Evolutionary conservation across 2,329 filamentous ascomycete species (phyloP), one percentile per base, ranked within the genome.

Genomic region (Akanthomyces muscarius): DNA sequence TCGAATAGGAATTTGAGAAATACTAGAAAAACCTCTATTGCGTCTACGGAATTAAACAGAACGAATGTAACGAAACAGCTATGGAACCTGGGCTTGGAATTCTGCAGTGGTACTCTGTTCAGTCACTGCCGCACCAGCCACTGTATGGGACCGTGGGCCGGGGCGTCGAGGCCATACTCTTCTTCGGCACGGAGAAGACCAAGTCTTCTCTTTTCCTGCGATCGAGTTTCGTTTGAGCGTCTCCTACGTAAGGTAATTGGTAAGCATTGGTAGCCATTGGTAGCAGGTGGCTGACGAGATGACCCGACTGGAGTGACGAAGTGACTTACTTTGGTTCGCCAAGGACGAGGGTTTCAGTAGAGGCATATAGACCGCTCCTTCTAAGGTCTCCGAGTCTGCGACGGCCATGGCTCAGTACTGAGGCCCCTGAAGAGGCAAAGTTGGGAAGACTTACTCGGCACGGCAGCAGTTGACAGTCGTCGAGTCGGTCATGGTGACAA

Each of bases 111-210:
- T 23, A 2, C 13, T 16, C 11, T 2, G 8, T 16, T 16, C 7
- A 18, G 41, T 51, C 47, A 52, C 47, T 60, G 45, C 47, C 57
- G 36, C 36, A 60, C 10, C 47, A 61, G 58, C n/a, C 58, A 45
- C 36, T 61, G 25, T 10, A 53, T 54, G n/a, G 53, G 38, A 3
- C 50, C 58, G 10, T 45, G 50, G 5, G 58, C 38, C 4, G 58
- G 58, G 10, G 58, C 58, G 21, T 47, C 28, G 13, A 47, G 7
- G 6, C 58, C 58, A 10, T 61, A 42, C 45, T 33, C 36, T 36
- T 61, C 58, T 28, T 61, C 58, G n/a, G 58, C 58, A 23, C 58
- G 58, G 10, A 25, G 11, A 18, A 53, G 38, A 10, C 58, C 58
- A 18, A 61, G 48, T 5, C 33, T 52, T 14, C 13, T 44, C 38